Evolutionary conservation across 1,284 basidiomycete species (phyloP).

Genomic region (Melampsora allii-populina): DNA sequence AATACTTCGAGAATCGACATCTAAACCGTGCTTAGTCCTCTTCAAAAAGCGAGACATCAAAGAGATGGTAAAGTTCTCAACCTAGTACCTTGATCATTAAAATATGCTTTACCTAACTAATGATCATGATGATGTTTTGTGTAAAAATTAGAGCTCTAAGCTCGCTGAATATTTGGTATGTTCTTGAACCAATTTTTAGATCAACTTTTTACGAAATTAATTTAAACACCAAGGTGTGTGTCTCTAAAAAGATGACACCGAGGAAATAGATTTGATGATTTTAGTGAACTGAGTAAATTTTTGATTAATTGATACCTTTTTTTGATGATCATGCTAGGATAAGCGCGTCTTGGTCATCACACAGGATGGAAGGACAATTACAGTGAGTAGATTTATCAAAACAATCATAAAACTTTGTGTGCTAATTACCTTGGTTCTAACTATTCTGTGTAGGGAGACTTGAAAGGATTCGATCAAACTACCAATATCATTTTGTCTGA

Average conservation of each 20-base stretch:
- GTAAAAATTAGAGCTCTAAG: constrained; percentile 25
- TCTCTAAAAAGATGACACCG: no score
- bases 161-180: constrained; percentile 40
- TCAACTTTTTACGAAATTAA: neutral
- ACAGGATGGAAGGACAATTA: constrained; percentile 82
- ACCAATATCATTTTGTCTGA: constrained; percentile 89
- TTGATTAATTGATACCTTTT: neutral
- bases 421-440: neutral
- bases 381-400: constrained; percentile 10
- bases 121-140: no score
- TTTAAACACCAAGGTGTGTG: no score
- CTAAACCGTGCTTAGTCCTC: no score
- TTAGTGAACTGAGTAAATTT: neutral
- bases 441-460: constrained; percentile 62
- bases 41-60: no score
- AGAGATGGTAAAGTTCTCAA: no score
- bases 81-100: no score
- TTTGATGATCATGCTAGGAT: constrained; percentile 8
- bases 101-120: no score
- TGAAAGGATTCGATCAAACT: constrained; percentile 87
- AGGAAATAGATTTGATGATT: neutral
- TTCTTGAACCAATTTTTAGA: neutral
- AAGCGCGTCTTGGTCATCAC: constrained; percentile 70
- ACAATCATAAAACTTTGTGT: neutral
- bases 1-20: no score